These are phyloP conservation scores for Thalassiosira mediterranea DNA, from an alignment of 352 stramenopile species.

Conservation along the genomic window DNA sequence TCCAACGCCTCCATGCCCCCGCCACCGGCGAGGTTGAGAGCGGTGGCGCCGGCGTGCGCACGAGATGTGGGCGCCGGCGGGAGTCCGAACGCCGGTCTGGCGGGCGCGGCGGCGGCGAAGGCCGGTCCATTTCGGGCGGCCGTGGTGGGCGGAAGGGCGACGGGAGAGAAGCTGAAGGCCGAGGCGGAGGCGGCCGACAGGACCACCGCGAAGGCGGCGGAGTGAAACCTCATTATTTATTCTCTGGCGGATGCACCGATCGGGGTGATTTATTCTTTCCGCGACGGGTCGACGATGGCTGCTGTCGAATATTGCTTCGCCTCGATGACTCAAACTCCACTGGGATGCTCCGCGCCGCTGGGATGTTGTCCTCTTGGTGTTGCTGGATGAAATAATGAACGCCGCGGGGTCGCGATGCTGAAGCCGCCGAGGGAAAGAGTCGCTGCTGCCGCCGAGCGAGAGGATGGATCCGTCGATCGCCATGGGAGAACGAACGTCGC, in stretches of 20 bases:
- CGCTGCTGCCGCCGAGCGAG: no score
- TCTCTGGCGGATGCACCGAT: neutral
- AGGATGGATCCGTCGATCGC: no score
- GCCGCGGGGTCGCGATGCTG: neutral
- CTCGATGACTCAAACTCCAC: neutral
- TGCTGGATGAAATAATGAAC: neutral
- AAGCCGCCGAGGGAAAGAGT: neutral
- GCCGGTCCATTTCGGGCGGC: neutral
- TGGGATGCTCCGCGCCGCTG: neutral
- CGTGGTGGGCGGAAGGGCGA: neutral
- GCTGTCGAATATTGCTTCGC: neutral
- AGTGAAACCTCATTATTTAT: slow-evolving; percentile 51
- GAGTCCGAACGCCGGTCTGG: slow-evolving; percentile 18
- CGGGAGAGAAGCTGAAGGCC: slow-evolving; percentile 21
- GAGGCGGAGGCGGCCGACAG: slow-evolving; percentile 26
- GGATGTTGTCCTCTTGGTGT: neutral
- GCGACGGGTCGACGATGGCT: neutral
- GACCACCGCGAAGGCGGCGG: slow-evolving; percentile 35
- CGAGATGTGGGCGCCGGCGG: neutral
- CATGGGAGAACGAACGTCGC: neutral
- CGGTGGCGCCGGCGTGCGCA: slow-evolving; percentile 8
- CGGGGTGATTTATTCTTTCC: neutral
- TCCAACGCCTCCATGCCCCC: slow-evolving; percentile 38
- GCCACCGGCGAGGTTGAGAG: slow-evolving; percentile 34
- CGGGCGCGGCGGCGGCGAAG: neutral